These are phyloP conservation scores for Bolboschoenus planiculmis DNA, from an alignment of 176 grass and related monocot species.

Conservation along the genomic window DNA sequence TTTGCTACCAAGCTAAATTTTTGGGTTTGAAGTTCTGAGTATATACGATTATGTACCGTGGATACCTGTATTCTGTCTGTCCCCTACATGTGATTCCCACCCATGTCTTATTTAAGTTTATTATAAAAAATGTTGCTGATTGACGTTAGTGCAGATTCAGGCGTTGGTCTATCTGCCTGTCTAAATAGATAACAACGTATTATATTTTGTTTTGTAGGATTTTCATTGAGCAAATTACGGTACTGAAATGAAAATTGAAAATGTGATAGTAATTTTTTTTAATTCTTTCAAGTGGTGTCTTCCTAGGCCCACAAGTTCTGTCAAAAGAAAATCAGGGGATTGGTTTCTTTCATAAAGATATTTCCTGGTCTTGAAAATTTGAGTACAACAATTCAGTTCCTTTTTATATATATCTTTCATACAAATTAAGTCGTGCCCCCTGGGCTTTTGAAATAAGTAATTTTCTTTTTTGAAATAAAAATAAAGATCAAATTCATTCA, in stretches of 20 bases:
- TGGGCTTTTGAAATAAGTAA: no score
- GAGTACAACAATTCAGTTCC: not conserved
- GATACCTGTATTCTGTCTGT: not conserved
- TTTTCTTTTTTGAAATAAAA: no score
- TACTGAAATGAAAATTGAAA: not conserved
- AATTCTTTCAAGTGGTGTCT: not conserved
- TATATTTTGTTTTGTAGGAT: not conserved
- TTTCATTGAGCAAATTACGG: not conserved
- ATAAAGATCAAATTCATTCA: no score
- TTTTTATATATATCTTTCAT: not conserved
- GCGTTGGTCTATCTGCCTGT: not conserved
- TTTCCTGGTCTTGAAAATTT: not conserved
- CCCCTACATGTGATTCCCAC: not conserved
- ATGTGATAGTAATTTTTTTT: not conserved
- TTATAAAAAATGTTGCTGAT: not conserved
- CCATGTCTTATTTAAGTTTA: not conserved
- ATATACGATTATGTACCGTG: not conserved
- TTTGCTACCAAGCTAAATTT: not conserved
- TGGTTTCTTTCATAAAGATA: not conserved
- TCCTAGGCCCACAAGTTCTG: not conserved
- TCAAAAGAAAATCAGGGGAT: not conserved
- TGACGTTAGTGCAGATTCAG: not conserved
- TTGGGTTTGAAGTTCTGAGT: constrained; percentile 3
- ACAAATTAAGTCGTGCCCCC: not conserved
- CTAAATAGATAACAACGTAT: not conserved